These are phyloP conservation scores for Diplogelasinospora grovesii DNA, from an alignment of 495 filamentous ascomycete genomes.

Conservation along the genomic window DNA sequence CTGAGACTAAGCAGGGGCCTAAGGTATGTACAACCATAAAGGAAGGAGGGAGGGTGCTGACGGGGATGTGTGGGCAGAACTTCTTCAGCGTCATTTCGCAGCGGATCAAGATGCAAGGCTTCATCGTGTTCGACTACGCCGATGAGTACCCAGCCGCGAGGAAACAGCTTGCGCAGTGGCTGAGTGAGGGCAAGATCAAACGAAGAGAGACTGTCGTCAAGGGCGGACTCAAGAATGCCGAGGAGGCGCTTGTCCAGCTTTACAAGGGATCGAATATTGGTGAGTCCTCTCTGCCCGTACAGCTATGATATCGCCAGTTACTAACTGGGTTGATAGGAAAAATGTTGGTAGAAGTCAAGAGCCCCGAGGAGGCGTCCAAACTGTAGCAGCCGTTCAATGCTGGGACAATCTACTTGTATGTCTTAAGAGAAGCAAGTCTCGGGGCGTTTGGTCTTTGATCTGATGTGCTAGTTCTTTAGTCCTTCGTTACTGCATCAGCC, in stretches of 20 bases:
- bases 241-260: slow-evolving; percentile 42
- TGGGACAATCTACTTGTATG: no score
- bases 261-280: slow-evolving; percentile 53
- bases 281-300: slow-evolving; percentile 11
- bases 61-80: slow-evolving; percentile 12
- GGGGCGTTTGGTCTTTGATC: no score
- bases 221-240: slow-evolving; percentile 44
- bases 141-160: slow-evolving; percentile 33
- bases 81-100: slow-evolving; percentile 8
- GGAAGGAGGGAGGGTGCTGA: no score
- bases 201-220: slow-evolving; percentile 50
- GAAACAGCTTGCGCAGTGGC: slow-evolving; percentile 44
- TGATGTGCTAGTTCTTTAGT: no score
- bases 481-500: no score
- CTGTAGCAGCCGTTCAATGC: no score
- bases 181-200: slow-evolving; percentile 49
- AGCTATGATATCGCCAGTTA: neutral
- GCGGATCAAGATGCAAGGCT: slow-evolving; percentile 46
- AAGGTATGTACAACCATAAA: slow-evolving; percentile 9
- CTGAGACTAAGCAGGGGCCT: slow-evolving; percentile 17
- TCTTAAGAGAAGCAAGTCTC: no score
- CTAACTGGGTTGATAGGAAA: slow-evolving; percentile 17
- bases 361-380: slow-evolving; percentile 13
- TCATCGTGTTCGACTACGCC: slow-evolving; percentile 53
- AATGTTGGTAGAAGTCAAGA: slow-evolving; percentile 26